A percentile compares a stretch with the other conserved stretches of the same genome.
These are phyloP conservation scores for Fusarium devonianum DNA, from an alignment of 2,329 filamentous ascomycete species.

Conservation along the genomic window DNA sequence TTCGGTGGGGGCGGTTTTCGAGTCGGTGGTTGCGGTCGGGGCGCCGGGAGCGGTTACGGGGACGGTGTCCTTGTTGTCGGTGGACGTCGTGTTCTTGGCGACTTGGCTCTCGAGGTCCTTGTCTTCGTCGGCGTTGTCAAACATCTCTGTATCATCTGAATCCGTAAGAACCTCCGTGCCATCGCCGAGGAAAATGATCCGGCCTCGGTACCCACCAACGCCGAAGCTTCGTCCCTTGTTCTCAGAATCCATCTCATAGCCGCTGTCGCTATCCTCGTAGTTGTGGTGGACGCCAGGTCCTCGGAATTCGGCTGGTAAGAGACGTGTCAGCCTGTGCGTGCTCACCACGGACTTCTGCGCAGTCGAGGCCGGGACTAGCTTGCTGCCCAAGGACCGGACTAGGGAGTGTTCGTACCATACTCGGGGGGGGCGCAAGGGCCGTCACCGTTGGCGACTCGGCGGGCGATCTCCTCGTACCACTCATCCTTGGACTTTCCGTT, in stretches of 20 bases:
- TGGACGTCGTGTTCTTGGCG: constrained; percentile 59
- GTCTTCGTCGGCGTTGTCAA: constrained; percentile 85
- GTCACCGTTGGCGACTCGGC: constrained; percentile 93
- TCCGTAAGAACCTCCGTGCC: constrained; percentile 92
- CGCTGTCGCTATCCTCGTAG: constrained; percentile 80
- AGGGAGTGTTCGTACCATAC: constrained; percentile 84
- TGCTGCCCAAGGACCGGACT: constrained; percentile 18
- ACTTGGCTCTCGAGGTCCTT: constrained; percentile 87
- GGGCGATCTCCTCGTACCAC: constrained; percentile 97
- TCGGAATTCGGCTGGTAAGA: constrained; percentile 75
- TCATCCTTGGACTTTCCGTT: constrained; percentile 93
- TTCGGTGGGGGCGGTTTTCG: constrained; percentile 37
- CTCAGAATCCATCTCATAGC: constrained; percentile 78
- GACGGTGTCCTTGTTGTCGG: constrained; percentile 35
- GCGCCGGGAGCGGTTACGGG: constrained; percentile 33
- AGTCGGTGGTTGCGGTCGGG: constrained; percentile 34
- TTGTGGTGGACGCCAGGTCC: constrained; percentile 83
- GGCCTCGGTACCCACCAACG: constrained; percentile 75
- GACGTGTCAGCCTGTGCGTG: constrained; percentile 26
- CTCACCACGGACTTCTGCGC: neutral
- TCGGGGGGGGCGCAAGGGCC: constrained; percentile 98
- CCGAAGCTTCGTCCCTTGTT: constrained; percentile 69
- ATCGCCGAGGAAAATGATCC: constrained; percentile 94
- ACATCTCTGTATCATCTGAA: constrained; percentile 90
- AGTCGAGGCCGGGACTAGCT: neutral